Evolutionary conservation across 2,329 filamentous ascomycete genomes (phyloP), one percentile per base, ranked within the genome.

Genomic region (Elsinoe batatas): DNA sequence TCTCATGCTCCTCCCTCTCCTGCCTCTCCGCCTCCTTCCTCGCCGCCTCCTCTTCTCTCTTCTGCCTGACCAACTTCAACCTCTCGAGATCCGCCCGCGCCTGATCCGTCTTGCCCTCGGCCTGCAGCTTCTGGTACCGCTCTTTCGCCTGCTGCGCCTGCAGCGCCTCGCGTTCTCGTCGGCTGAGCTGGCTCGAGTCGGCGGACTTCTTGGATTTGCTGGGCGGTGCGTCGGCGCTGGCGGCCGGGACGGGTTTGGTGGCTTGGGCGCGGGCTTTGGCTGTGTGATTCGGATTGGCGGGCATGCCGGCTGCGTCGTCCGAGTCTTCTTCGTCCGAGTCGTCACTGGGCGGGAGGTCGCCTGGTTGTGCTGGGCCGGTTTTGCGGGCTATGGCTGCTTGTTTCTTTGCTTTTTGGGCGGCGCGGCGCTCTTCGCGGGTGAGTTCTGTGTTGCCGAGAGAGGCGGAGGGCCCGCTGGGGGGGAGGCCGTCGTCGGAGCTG

Each of bases 91-190:
- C 93, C 4, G 88, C 85, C 69, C 88, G 86, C 47, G 91, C 91
- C 77, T 96, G 88, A 59, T 98, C 93, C 43, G 93, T 97, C 82
- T 97, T 97, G 65, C 91, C 91, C 67, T 90, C 87, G 57, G 90
- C 88, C 66, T 96, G 91, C 64, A 96, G 71, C 74, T 94, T 95
- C 76, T 89, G 81, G 68, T 95, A 96, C 62, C 84, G 80, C 76
- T 95, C 91, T 70, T 90, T 91, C 30, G 88, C 89, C 68, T 91
- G 87, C 60, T 86, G 84, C 1, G 91, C 91, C 73, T 95, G 87
- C 33, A 93, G 67, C 2, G 91, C 87, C 75, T 97, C 85, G 17
- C 83, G 74, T 74, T 88, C 85, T 30, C 82, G 78, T 50, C 85
- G 77, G 36, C 80, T 83, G 46, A 88, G 72, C 64, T 74, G 73